A percentile compares a stretch with the other conserved stretches of the same genome.
These are phyloP conservation scores for Coemansia sp. DNA, from an alignment of 192 early-diverging fungal genomes.

Conservation along the genomic window DNA sequence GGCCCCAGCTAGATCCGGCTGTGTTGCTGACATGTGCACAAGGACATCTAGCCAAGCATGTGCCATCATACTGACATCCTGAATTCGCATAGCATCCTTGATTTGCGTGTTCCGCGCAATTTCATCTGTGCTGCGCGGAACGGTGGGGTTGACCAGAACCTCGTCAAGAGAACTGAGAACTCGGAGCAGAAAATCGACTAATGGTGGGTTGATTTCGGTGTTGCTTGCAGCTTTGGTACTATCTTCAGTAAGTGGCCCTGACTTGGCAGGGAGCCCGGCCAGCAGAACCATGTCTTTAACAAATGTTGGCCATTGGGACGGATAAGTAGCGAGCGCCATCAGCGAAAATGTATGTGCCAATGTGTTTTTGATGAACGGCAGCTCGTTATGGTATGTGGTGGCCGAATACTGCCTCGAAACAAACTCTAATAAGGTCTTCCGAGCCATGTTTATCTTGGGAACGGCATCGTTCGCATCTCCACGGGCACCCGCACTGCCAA, in stretches of 20 bases:
- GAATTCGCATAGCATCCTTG: slow-evolving; percentile 89
- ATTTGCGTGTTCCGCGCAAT: slow-evolving; percentile 74
- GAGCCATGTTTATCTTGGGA: slow-evolving; percentile 36
- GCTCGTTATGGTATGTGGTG: slow-evolving; percentile 38
- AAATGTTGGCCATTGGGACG: slow-evolving; percentile 84
- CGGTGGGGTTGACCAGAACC: slow-evolving; percentile 76
- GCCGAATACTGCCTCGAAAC: slow-evolving; percentile 43
- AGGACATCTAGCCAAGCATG: slow-evolving; percentile 78
- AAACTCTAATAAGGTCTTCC: slow-evolving; percentile 37
- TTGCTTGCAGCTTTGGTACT: slow-evolving; percentile 53
- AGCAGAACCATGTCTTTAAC: slow-evolving; percentile 81
- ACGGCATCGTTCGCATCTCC: slow-evolving; percentile 28
- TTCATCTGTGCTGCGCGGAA: slow-evolving; percentile 67
- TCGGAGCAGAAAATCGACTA: slow-evolving; percentile 75
- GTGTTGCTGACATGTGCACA: slow-evolving; percentile 54
- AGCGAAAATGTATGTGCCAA: slow-evolving; percentile 78
- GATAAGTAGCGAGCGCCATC: slow-evolving; percentile 80
- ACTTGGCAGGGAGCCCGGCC: slow-evolving; percentile 52
- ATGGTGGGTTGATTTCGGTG: slow-evolving; percentile 52
- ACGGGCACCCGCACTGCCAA: slow-evolving; percentile 29
- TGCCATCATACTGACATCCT: slow-evolving; percentile 71
- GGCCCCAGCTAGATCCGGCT: slow-evolving; percentile 64
- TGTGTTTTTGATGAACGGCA: slow-evolving; percentile 75
- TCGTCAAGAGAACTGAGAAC: slow-evolving; percentile 83
- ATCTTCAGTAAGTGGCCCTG: slow-evolving; percentile 44